phyloP scores from a whole-genome alignment of 495 filamentous ascomycete genomes.

The Aspergillus biplanus region DNA sequence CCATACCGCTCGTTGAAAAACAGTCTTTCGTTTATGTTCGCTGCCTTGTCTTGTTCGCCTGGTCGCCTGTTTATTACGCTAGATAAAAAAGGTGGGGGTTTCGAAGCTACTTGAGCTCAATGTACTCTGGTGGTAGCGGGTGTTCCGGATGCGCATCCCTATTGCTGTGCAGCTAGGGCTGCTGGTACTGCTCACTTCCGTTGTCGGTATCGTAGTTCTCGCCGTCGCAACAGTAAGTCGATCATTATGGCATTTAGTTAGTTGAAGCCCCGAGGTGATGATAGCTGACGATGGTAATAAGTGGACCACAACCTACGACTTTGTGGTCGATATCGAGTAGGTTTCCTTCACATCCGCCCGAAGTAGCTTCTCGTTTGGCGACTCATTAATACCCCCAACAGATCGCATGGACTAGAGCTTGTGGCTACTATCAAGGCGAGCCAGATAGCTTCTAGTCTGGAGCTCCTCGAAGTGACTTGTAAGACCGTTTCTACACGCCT shows the following conservation, averaged over 20 bases:
- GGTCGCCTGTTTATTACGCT: no score
- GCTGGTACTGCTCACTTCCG: constrained; percentile 70
- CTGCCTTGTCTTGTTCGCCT: no score
- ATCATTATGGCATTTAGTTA: not conserved
- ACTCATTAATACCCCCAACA: constrained; percentile 24
- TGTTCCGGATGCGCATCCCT: constrained; percentile 68
- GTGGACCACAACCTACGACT: constrained; percentile 77
- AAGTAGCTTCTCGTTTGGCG: no score
- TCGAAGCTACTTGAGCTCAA: not conserved
- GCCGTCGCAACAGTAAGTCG: constrained; percentile 62
- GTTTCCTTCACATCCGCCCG: constrained; percentile 6
- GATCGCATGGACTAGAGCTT: constrained; percentile 63
- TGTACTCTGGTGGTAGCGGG: not conserved
- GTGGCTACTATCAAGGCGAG: constrained; percentile 85
- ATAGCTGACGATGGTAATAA: constrained; percentile 23
- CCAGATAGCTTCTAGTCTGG: constrained; percentile 74
- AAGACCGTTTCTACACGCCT: constrained; percentile 68
- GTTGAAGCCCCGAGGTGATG: not conserved
- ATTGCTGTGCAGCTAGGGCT: constrained; percentile 82
- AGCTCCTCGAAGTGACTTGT: constrained; percentile 72
- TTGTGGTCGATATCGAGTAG: constrained; percentile 67
- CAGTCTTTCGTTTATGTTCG: no score
- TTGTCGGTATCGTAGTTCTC: constrained; percentile 67
- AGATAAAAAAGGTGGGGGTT: no score
- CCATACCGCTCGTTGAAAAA: no score